Percentiles rank a stretch among this genome's conserved stretches.
These are phyloP conservation scores for Penicillium polonicum DNA, from an alignment of 2,329 filamentous ascomycete genomes.

Conservation along the genomic window DNA sequence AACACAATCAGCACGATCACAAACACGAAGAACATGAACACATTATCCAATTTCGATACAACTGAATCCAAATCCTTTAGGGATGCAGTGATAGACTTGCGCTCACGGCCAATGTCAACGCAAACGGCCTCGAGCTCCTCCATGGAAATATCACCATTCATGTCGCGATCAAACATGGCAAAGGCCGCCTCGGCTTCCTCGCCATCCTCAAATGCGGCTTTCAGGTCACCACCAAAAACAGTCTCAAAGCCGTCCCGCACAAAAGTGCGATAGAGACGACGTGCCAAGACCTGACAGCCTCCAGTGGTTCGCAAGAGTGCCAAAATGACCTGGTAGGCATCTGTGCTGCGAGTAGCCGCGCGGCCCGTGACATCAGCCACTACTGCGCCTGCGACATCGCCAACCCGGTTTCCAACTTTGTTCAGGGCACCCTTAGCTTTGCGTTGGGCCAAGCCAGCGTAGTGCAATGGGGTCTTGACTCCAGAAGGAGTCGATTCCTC, in stretches of 20 bases:
- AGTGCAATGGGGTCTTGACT: slow-evolving; percentile 69
- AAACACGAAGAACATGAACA: slow-evolving; percentile 82
- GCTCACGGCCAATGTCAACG: slow-evolving; percentile 90
- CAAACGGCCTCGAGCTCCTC: slow-evolving; percentile 91
- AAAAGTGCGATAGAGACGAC: slow-evolving; percentile 84
- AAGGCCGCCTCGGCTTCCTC: slow-evolving; percentile 91
- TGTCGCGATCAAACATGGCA: slow-evolving; percentile 89
- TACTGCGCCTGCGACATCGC: slow-evolving; percentile 79
- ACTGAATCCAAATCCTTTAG: slow-evolving; percentile 94
- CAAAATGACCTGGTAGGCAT: slow-evolving; percentile 80
- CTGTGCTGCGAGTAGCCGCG: slow-evolving; percentile 63
- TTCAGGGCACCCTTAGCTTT: slow-evolving; percentile 73
- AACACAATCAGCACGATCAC: slow-evolving; percentile 83
- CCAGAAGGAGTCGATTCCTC: slow-evolving; percentile 54
- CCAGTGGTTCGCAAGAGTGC: slow-evolving; percentile 70
- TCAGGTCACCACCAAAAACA: slow-evolving; percentile 74
- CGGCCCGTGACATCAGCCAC: slow-evolving; percentile 90
- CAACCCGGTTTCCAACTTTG: slow-evolving; percentile 80
- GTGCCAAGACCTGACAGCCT: slow-evolving; percentile 79
- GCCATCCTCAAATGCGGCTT: slow-evolving; percentile 71
- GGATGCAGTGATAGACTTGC: slow-evolving; percentile 91
- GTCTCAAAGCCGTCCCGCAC: slow-evolving; percentile 72
- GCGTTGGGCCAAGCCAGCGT: slow-evolving; percentile 67
- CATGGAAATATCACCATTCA: slow-evolving; percentile 95
- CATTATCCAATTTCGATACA: slow-evolving; percentile 81